Evolutionary conservation across 2,329 filamentous ascomycete genomes (phyloP).

Genomic region (Aspergillus floridensis): DNA sequence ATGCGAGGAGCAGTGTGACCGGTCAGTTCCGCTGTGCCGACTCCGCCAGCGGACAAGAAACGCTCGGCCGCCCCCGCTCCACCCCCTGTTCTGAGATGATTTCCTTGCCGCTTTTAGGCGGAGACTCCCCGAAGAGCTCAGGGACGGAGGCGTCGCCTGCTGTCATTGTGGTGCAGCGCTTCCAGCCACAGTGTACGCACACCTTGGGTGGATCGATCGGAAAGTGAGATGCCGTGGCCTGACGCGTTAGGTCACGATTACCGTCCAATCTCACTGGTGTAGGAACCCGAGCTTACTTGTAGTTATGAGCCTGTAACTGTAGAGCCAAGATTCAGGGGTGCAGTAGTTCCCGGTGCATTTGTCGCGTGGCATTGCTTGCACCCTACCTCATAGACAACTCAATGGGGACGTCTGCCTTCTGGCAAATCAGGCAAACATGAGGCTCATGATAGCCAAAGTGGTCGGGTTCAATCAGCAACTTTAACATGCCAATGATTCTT

Average conservation of each 20-base stretch:
- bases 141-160: not conserved
- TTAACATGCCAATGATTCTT: not conserved
- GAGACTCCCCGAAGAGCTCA: not conserved
- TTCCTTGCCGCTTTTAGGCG: constrained; percentile 30
- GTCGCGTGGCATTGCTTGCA: not conserved
- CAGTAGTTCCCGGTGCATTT: not conserved
- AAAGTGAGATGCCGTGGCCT: not conserved
- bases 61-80: constrained; percentile 30
- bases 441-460: not conserved
- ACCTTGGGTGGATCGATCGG: not conserved
- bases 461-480: not conserved
- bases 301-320: not conserved
- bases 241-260: not conserved
- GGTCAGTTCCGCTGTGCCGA: constrained; percentile 8
- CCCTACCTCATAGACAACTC: not conserved
- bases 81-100: constrained; percentile 26
- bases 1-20: not conserved
- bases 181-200: not conserved
- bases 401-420: not conserved
- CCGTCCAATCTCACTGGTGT: not conserved
- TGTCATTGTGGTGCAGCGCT: not conserved
- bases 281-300: not conserved
- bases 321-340: not conserved
- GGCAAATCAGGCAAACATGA: not conserved
- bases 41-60: constrained; percentile 15